These are phyloP conservation scores for Coelastrella sp. DNA, from an alignment of 139 green algal species.

Conservation along the genomic window DNA sequence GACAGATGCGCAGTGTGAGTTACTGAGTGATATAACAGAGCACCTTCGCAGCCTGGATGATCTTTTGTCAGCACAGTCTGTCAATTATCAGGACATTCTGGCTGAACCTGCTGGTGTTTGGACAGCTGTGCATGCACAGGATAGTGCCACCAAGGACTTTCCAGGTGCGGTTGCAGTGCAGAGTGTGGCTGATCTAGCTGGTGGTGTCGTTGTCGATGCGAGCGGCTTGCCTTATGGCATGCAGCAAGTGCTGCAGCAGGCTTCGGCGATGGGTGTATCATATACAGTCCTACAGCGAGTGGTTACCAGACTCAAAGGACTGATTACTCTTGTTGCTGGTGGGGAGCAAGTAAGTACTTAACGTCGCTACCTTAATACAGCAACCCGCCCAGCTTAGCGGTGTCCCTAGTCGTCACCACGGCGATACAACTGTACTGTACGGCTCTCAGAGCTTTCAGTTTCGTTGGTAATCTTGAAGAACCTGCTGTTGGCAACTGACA, in stretches of 20 bases:
- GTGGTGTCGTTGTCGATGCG: neutral
- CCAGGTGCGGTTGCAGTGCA: neutral
- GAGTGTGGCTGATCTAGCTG: neutral
- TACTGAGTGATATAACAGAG: neutral
- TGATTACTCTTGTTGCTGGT: neutral
- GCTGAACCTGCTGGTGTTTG: slow-evolving; percentile 17
- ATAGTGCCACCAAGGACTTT: neutral
- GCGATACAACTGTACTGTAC: no score
- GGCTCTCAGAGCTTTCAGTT: no score
- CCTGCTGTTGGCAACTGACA: no score
- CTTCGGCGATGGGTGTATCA: neutral
- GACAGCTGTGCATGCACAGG: neutral
- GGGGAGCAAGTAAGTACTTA: no score
- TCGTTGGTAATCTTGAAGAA: no score
- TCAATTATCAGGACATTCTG: neutral
- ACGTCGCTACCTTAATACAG: no score
- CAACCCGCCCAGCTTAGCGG: no score
- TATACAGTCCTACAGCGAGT: neutral
- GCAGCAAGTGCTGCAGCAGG: slow-evolving; percentile 19
- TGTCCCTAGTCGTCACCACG: no score
- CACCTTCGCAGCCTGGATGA: slow-evolving; percentile 12
- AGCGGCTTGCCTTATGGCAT: neutral
- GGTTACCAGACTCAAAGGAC: neutral
- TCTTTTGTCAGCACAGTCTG: neutral
- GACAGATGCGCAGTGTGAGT: neutral